Conservation (phyloP, 73 alveolate genomes). For the Stentor roeselii region DNA sequence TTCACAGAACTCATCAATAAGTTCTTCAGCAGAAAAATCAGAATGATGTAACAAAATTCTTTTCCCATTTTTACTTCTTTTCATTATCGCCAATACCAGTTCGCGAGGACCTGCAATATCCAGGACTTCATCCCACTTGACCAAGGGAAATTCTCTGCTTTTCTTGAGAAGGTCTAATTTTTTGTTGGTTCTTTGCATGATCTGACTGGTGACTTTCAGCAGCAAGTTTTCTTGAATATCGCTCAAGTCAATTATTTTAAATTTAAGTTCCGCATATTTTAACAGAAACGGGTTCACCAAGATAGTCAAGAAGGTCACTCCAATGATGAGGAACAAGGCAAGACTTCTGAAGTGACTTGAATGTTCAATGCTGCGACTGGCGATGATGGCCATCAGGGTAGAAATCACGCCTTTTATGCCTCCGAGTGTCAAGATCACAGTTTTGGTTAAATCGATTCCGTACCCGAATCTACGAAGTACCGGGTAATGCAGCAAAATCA, state of each 20-base stretch:
- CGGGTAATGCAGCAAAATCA: constrained; percentile 26
- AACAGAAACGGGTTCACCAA: constrained; percentile 31
- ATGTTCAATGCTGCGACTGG: constrained; percentile 10
- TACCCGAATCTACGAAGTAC: constrained; percentile 36
- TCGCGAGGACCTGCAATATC: constrained; percentile 25
- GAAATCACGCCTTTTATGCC: constrained; percentile 51
- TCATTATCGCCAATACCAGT: constrained; percentile 25
- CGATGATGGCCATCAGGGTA: constrained; percentile 38
- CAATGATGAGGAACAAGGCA: constrained; percentile 36
- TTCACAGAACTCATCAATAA: neutral
- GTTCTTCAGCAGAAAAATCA: neutral
- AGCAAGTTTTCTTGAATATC: constrained; percentile 35
- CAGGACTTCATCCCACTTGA: constrained; percentile 37
- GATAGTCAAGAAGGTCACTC: constrained; percentile 39
- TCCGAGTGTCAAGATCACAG: constrained; percentile 26
- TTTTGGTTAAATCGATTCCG: constrained; percentile 25
- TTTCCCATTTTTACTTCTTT: neutral
- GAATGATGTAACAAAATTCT: neutral
- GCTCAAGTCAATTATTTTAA: constrained; percentile 11
- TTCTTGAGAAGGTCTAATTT: constrained; percentile 28
- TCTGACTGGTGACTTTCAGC: neutral
- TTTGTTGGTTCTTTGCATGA: constrained; percentile 4
- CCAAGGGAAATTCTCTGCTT: constrained; percentile 11
- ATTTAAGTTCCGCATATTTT: neutral
- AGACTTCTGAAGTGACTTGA: constrained; percentile 15